Conservation (phyloP, 345 rosid genomes). For the Lenwebbia sp. region DNA sequence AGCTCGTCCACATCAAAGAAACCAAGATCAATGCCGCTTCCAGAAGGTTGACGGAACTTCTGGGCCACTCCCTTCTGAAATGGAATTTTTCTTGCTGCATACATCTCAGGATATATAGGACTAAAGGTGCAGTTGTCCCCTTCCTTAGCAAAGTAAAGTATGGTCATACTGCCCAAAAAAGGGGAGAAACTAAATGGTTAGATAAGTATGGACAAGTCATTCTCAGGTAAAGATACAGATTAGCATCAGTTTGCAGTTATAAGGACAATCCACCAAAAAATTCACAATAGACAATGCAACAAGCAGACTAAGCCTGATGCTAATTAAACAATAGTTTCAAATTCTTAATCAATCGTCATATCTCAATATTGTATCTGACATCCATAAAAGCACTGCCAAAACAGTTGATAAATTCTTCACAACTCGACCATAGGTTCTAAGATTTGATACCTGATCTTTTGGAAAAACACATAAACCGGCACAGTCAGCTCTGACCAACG, state of each 20-base stretch:
- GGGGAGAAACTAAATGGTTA: neutral
- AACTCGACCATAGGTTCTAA: neutral
- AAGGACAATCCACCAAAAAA: neutral
- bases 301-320: neutral
- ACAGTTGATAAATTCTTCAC: neutral
- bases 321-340: neutral
- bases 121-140: conserved; percentile 22
- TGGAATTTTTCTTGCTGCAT: conserved; percentile 12
- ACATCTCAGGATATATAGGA: conserved; percentile 15
- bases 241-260: neutral
- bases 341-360: neutral
- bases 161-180: conserved; percentile 17
- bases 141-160: conserved; percentile 37
- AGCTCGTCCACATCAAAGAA: conserved; percentile 20
- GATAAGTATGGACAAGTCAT: neutral
- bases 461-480: neutral
- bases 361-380: neutral
- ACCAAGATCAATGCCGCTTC: conserved; percentile 35
- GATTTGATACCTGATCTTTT: neutral
- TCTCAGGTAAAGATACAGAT: neutral
- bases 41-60: conserved; percentile 29
- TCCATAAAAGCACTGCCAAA: neutral
- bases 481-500: neutral
- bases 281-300: neutral
- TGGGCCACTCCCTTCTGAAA: conserved; percentile 32